These are phyloP conservation scores for Thecaphora frezii DNA, from an alignment of 1,284 basidiomycete species.

Conservation along the genomic window DNA sequence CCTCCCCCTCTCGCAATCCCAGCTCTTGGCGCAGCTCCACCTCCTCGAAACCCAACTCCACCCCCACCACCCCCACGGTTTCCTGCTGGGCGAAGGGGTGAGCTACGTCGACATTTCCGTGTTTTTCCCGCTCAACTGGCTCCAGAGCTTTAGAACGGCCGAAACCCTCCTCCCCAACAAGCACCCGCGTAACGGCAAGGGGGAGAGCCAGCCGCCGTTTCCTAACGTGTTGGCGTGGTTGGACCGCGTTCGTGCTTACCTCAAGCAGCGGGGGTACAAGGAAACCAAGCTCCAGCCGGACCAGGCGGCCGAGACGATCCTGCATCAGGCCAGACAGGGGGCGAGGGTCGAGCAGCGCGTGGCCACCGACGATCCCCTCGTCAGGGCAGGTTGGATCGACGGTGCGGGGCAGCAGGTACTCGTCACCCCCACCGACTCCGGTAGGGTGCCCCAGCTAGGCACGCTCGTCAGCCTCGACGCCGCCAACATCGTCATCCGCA, in stretches of 20 bases:
- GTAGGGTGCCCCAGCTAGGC: constrained; percentile 28
- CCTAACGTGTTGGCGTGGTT: too few relatives aligned
- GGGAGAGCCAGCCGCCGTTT: too few relatives aligned
- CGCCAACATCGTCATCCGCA: constrained; percentile 16
- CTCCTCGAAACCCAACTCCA: too few relatives aligned
- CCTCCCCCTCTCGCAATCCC: too few relatives aligned
- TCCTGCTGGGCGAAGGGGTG: constrained; percentile 13
- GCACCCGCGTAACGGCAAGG: too few relatives aligned
- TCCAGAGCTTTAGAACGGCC: constrained; percentile 23
- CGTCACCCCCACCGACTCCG: constrained; percentile 29
- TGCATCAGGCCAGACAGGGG: too few relatives aligned
- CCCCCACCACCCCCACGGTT: constrained; percentile 9
- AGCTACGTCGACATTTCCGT: constrained; percentile 28
- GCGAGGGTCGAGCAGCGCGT: too few relatives aligned
- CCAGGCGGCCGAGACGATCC: too few relatives aligned
- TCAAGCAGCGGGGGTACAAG: too few relatives aligned
- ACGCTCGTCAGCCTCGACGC: constrained; percentile 14
- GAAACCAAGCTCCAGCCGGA: too few relatives aligned
- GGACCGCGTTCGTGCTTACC: too few relatives aligned
- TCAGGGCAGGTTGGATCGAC: constrained; percentile 28
- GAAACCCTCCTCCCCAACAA: constrained; percentile 15
- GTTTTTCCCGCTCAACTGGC: constrained; percentile 29
- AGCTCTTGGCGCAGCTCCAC: too few relatives aligned
- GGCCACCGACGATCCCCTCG: constrained; percentile 19
- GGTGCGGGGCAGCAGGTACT: constrained; percentile 25